Evolutionary conservation across 768 basidiomycete genomes (phyloP).

Genomic region (Chlorophyllum brunneum): DNA sequence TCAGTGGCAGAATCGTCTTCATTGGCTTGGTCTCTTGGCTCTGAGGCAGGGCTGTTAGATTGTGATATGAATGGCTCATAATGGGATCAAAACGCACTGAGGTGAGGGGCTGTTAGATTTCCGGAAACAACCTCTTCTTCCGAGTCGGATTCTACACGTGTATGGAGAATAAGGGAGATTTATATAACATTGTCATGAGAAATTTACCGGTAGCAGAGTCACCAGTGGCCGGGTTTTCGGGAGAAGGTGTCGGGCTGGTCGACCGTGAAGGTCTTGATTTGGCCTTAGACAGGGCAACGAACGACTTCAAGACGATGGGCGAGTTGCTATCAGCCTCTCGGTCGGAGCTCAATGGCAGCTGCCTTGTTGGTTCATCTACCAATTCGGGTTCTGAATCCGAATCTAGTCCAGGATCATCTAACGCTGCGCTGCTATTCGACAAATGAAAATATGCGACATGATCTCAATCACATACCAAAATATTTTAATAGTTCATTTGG

Average conservation of each 20-base stretch:
- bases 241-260: neutral
- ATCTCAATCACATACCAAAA: conserved; percentile 4
- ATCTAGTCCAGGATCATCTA: neutral
- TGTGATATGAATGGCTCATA: neutral
- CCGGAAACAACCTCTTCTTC: conserved; percentile 6
- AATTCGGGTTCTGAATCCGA: conserved; percentile 10
- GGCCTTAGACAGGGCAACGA: neutral
- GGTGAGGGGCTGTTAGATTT: neutral
- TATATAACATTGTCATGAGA: neutral
- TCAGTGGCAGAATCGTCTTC: conserved; percentile 31
- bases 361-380: neutral
- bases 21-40: neutral
- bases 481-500: conserved; percentile 5
- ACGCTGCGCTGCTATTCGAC: neutral
- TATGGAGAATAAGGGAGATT: neutral
- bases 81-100: neutral
- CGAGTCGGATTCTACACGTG: conserved; percentile 12
- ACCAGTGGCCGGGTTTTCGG: neutral
- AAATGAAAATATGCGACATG: neutral
- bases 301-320: conserved; percentile 3
- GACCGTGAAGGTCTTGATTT: neutral
- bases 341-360: neutral
- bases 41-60: conserved; percentile 10
- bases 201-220: conserved; percentile 7
- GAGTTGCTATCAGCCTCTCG: neutral